These are phyloP conservation scores for Plantago ovata DNA, from an alignment of 257 asterid species.

Conservation along the genomic window DNA sequence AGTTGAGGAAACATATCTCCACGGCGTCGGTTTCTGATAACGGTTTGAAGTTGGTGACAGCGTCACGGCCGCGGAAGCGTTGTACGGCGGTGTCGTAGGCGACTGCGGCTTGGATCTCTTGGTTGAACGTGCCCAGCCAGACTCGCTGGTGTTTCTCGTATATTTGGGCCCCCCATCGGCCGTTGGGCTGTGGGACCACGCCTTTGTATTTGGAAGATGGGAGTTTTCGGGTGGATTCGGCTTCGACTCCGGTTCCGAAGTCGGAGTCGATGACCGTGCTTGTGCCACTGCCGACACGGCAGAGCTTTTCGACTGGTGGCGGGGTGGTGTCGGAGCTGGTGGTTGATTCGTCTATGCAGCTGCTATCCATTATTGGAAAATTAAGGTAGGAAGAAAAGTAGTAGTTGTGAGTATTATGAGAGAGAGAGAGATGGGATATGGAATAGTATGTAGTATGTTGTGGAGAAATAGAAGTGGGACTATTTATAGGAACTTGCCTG, in stretches of 20 bases:
- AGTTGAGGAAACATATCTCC: slow-evolving; percentile 46
- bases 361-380: neutral
- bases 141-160: slow-evolving; percentile 87
- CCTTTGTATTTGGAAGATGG: slow-evolving; percentile 54
- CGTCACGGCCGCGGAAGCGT: slow-evolving; percentile 92
- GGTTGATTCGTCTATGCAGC: neutral
- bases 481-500: neutral
- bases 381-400: neutral
- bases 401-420: neutral
- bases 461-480: neutral
- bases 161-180: slow-evolving; percentile 97
- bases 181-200: slow-evolving; percentile 96
- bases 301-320: neutral
- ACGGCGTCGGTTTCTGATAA: slow-evolving; percentile 33
- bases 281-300: neutral
- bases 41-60: slow-evolving; percentile 73
- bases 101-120: slow-evolving; percentile 74
- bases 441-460: too few relatives aligned
- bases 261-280: neutral
- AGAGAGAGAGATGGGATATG: too few relatives aligned
- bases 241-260: neutral
- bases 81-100: slow-evolving; percentile 90
- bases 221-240: neutral
- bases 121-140: slow-evolving; percentile 86
- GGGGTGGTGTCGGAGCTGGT: neutral